Evolutionary conservation across 176 grass and related monocot species (phyloP).

Genomic region (Thalia dealbata): DNA sequence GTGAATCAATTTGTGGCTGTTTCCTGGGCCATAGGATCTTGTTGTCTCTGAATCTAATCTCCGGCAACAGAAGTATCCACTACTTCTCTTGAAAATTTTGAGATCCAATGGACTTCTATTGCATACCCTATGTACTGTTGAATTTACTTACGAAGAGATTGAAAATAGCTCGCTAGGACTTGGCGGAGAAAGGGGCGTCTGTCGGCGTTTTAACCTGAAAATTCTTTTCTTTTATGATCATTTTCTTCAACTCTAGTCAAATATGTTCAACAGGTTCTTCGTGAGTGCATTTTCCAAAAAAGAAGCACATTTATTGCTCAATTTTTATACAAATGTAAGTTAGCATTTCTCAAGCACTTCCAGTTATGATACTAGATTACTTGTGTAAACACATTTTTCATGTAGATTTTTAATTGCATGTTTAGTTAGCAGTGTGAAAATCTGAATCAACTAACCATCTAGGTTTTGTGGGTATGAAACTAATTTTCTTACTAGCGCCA

Average conservation of each 20-base stretch:
- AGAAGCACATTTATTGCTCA: too few species aligned
- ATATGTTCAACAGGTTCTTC: too few species aligned
- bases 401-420: too few species aligned
- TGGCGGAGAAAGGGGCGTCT: background rate
- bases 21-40: background rate
- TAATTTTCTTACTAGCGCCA: background rate
- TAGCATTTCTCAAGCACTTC: too few species aligned
- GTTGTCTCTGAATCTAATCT: background rate
- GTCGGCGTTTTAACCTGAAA: background rate
- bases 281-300: too few species aligned
- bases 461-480: background rate
- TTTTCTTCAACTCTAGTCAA: too few species aligned
- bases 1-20: background rate
- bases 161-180: background rate
- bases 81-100: background rate
- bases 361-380: too few species aligned
- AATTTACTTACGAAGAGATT: background rate
- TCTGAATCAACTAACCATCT: too few species aligned
- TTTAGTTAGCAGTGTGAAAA: too few species aligned
- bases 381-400: too few species aligned
- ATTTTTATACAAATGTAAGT: too few species aligned
- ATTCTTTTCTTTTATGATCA: background rate
- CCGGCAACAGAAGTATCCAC: background rate
- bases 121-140: background rate
- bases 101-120: background rate